These are phyloP conservation scores for Aphanomyces astaci DNA, from an alignment of 352 stramenopile genomes.

Conservation along the genomic window DNA sequence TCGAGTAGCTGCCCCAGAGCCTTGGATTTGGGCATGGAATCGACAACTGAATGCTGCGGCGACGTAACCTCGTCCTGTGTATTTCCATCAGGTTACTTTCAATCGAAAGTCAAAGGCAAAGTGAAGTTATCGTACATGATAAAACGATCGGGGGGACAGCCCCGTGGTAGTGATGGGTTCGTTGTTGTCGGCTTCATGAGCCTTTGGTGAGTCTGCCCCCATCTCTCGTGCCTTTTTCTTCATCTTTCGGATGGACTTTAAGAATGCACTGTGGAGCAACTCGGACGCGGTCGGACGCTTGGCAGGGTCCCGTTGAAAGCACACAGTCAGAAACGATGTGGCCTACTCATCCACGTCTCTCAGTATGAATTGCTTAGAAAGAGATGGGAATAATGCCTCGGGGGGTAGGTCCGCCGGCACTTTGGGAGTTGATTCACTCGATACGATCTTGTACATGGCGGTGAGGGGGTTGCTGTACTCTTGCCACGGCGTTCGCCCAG, in stretches of 20 bases:
- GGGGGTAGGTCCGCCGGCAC: slow-evolving; percentile 47
- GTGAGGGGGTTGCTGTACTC: slow-evolving; percentile 85
- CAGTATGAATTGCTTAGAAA: background rate
- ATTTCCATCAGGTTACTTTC: background rate
- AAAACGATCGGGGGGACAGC: background rate
- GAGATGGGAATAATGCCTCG: slow-evolving; percentile 37
- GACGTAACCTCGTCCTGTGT: background rate
- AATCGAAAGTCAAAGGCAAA: too few species aligned
- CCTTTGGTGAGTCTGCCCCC: background rate
- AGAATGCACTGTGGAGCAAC: slow-evolving; percentile 89
- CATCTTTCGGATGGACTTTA: slow-evolving; percentile 29
- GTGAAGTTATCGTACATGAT: too few species aligned
- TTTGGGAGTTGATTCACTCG: slow-evolving; percentile 50
- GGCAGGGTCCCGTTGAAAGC: slow-evolving; percentile 53
- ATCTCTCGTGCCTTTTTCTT: background rate
- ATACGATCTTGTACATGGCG: slow-evolving; percentile 87
- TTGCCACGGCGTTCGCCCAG: slow-evolving; percentile 79
- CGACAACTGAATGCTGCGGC: background rate
- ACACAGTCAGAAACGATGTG: slow-evolving; percentile 45
- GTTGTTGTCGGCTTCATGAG: background rate
- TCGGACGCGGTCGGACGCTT: slow-evolving; percentile 78
- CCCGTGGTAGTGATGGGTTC: background rate
- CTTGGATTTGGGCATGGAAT: slow-evolving; percentile 8
- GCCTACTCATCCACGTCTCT: slow-evolving; percentile 33
- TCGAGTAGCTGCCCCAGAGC: background rate